A percentile compares a stretch with the other conserved stretches of the same genome.
Conservation (phyloP, 441 rosid species). For the Erodium texanum region DNA sequence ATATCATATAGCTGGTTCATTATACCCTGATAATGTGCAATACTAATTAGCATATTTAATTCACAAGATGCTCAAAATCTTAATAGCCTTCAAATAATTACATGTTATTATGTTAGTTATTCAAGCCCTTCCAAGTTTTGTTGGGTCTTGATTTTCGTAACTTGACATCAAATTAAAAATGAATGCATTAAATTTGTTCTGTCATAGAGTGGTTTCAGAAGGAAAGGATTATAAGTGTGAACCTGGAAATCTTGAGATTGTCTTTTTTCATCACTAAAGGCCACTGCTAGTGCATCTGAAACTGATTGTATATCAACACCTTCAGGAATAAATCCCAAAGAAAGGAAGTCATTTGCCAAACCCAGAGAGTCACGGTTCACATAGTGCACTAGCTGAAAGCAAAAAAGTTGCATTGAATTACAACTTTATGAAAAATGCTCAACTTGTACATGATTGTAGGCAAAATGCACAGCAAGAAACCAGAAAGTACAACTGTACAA, state of each 20-base stretch:
- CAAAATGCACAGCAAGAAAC: slow-evolving; percentile 9
- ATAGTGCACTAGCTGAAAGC: slow-evolving; percentile 95
- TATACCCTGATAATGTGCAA: slow-evolving; percentile 48
- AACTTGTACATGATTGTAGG: not conserved
- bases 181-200: not conserved
- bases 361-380: slow-evolving; percentile 97
- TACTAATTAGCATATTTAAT: slow-evolving; percentile 3
- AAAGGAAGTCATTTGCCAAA: slow-evolving; percentile 97
- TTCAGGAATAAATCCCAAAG: slow-evolving; percentile 98
- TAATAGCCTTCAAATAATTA: not conserved
- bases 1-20: slow-evolving; percentile 80
- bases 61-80: not conserved
- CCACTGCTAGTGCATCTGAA: slow-evolving; percentile 66
- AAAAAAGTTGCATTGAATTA: slow-evolving; percentile 31
- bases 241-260: slow-evolving; percentile 97
- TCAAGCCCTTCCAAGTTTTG: not conserved
- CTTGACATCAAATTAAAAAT: not conserved
- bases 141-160: not conserved
- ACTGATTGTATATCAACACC: slow-evolving; percentile 69
- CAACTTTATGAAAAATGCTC: slow-evolving; percentile 17
- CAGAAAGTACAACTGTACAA: not conserved
- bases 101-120: not conserved
- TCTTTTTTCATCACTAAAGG: slow-evolving; percentile 64
- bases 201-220: not conserved
- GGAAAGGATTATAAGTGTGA: slow-evolving; percentile 15